Evolutionary conservation across 2,329 filamentous ascomycete species (phyloP), one percentile per base, ranked within the genome.

Genomic region (Calonectria hongkongensis): DNA sequence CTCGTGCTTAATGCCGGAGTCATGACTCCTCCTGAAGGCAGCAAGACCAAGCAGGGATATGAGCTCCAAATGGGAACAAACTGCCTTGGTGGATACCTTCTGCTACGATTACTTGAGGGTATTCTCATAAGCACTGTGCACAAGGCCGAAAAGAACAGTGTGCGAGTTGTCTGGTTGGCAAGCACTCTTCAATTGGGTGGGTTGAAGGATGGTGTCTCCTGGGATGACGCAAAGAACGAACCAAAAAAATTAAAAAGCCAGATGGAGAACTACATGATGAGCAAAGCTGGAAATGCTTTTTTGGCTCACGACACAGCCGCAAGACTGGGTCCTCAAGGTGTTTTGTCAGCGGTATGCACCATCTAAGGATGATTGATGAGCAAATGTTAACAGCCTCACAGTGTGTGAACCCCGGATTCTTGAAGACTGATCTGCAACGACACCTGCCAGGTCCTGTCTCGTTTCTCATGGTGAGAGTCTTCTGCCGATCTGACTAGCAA

Each of bases 231-330:
- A 12, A 72, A 68, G 47, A 41, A 50, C 15, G 71, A 72, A 30
- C 75, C 76, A 8, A 70, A 68, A 27, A 30, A 73, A 4, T 65
- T 48, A 16, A 75, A 74, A 58, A 70, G 71, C 33, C 74, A 74
- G 51, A 74, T 76, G 69, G 70, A 75, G 43, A 77, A 77, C n/a
- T 77, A 76, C 58, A 76, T 76, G 72, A 77, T 77, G 74, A 75
- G 68, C 30, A 78, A 78, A 36, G 71, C 67, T 2, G 75, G 69
- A 5, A 78, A 78, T 13, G 51, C 73, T 3, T 56, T 78, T 39
- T n/a, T 78, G 3, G 66, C 72, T 4, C 68, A 73, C 1, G 76
- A 76, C 27, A 70, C 72, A n/a, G 50, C 75, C 15, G 39, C 12
- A 25, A 67, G 72, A 28, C 36, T 77, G 13, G 72, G 72, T 9